These are phyloP conservation scores for Solidago caesia DNA, from an alignment of 129 eudicot genomes.

Conservation along the genomic window DNA sequence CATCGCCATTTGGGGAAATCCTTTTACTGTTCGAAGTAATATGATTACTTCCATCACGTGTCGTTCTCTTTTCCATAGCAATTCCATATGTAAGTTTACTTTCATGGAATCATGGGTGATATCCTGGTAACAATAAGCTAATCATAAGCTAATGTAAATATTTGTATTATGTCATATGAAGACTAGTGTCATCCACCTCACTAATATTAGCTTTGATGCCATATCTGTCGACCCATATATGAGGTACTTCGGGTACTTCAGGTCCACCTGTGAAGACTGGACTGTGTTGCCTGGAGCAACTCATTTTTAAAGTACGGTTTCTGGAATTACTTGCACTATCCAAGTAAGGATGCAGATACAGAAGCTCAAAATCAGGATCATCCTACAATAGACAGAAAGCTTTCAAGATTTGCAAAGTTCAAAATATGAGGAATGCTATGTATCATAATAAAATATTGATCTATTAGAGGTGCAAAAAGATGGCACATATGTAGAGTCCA, in stretches of 20 bases:
- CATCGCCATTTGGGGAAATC: slow-evolving; percentile 66
- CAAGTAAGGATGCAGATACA: slow-evolving; percentile 87
- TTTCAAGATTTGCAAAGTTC: slow-evolving; percentile 24
- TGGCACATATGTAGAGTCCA: too few species aligned
- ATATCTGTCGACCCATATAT: slow-evolving; percentile 90
- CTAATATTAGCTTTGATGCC: slow-evolving; percentile 84
- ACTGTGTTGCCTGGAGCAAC: slow-evolving; percentile 78
- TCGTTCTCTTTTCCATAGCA: slow-evolving; percentile 85
- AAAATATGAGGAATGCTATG: not conserved
- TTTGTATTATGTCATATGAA: not conserved
- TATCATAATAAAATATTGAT: not conserved
- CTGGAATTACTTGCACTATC: slow-evolving; percentile 72
- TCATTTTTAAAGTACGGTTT: slow-evolving; percentile 74
- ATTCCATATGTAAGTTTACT: slow-evolving; percentile 93
- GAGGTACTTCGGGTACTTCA: slow-evolving; percentile 80
- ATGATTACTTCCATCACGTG: slow-evolving; percentile 93
- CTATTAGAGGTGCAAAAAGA: not conserved
- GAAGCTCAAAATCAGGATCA: slow-evolving; percentile 84
- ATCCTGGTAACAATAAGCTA: slow-evolving; percentile 37
- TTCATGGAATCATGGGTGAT: slow-evolving; percentile 80
- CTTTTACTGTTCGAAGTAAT: slow-evolving; percentile 64
- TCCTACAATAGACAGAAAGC: slow-evolving; percentile 48
- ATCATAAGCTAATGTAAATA: slow-evolving; percentile 1
- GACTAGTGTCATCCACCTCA: slow-evolving; percentile 49
- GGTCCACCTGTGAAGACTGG: slow-evolving; percentile 98